Evolutionary conservation across 2,329 filamentous ascomycete species (phyloP).

Genomic region (Purpureocillium lavendulum): DNA sequence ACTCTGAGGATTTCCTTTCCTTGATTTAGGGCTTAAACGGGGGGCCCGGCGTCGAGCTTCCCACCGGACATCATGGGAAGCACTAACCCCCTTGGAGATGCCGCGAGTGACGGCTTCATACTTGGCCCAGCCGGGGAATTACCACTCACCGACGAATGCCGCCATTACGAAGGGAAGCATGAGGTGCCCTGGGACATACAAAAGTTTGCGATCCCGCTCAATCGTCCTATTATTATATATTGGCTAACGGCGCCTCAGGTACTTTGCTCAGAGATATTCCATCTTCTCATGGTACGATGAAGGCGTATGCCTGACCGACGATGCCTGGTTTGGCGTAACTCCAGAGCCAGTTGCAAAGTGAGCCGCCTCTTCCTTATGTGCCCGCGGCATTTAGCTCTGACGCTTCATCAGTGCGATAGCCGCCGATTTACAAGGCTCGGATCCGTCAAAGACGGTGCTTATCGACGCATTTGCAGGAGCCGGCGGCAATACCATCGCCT

Average conservation of each 20-base stretch:
- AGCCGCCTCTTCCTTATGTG: conserved; percentile 15
- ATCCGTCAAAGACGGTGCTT: conserved; percentile 53
- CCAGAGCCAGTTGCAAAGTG: conserved; percentile 85
- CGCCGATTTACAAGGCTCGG: conserved; percentile 53
- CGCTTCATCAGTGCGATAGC: conserved; percentile 31
- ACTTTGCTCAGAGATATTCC: conserved; percentile 81
- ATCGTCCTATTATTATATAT: no score
- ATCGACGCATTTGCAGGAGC: conserved; percentile 89
- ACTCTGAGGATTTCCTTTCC: no score
- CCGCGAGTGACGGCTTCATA: conserved; percentile 11
- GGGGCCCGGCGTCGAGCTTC: no score
- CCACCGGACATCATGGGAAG: conserved; percentile 8
- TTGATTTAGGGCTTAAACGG: no score
- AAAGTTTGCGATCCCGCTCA: conserved; percentile 67
- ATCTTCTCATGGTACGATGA: conserved; percentile 85
- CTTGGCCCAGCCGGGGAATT: conserved; percentile 36
- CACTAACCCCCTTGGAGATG: conserved; percentile 5
- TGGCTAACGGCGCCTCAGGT: conserved; percentile 42
- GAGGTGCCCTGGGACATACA: conserved; percentile 78
- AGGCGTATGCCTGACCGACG: conserved; percentile 82
- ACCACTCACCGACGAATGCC: conserved; percentile 53
- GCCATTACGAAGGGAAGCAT: conserved; percentile 62
- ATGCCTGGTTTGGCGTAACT: conserved; percentile 95
- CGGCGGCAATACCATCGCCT: conserved; percentile 92
- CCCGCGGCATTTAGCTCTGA: neutral